Percentiles rank a stretch among this genome's conserved stretches.
phyloP scores from a whole-genome alignment of 2,329 filamentous ascomycete genomes.

The Daldinia eschscholtzii region DNA sequence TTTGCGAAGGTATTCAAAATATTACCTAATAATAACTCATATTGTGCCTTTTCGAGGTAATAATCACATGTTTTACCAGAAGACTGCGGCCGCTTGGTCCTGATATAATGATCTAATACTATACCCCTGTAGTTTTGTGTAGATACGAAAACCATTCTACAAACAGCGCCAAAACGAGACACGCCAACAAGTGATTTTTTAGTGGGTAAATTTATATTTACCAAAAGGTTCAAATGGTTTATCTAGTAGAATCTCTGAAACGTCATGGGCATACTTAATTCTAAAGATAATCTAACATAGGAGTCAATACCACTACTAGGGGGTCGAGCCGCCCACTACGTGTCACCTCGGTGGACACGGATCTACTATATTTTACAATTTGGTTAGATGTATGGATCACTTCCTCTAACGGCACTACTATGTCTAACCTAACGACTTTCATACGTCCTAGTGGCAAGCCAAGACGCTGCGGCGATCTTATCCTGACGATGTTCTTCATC shows the following conservation, averaged over 20 bases:
- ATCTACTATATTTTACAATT: not conserved
- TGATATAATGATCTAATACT: not conserved
- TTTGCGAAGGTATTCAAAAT: not conserved
- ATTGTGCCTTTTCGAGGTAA: not conserved
- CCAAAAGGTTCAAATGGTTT: not conserved
- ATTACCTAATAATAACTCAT: not conserved
- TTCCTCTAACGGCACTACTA: no score
- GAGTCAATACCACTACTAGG: not conserved
- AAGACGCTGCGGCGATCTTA: not conserved
- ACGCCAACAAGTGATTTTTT: not conserved
- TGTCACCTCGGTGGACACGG: not conserved
- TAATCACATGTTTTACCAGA: not conserved
- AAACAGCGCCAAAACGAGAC: not conserved
- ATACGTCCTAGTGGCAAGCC: constrained; percentile 5
- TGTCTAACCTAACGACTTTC: not conserved
- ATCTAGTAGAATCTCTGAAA: not conserved
- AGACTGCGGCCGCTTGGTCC: not conserved
- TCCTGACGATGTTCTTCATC: not conserved
- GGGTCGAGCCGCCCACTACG: not conserved
- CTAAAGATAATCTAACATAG: not conserved
- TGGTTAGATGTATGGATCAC: not conserved
- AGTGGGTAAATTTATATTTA: not conserved
- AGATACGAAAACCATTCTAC: not conserved
- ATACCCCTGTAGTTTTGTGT: not conserved
- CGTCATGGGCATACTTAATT: not conserved